Evolutionary conservation across 768 basidiomycete species (phyloP).

Genomic region (Filobasidium wieringae): DNA sequence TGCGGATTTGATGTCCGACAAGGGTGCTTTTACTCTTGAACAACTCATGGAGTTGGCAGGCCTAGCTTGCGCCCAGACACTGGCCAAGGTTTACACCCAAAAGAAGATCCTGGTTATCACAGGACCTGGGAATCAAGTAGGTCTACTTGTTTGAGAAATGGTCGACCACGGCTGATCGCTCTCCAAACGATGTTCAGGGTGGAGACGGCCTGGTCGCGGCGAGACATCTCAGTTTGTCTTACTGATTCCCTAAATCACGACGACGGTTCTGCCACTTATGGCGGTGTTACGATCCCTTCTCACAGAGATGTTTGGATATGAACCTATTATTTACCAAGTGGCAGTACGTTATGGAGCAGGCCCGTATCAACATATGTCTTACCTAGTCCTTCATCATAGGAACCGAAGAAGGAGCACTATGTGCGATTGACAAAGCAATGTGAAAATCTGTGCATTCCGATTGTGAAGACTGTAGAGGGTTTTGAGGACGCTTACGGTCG

Average conservation of each 20-base stretch:
- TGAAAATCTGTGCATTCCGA: slow-evolving; percentile 71
- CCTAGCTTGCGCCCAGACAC: slow-evolving; percentile 76
- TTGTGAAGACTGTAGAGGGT: slow-evolving; percentile 48
- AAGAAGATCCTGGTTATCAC: slow-evolving; percentile 82
- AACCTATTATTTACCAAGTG: slow-evolving; percentile 81
- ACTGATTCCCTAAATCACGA: background rate
- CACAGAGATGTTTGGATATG: slow-evolving; percentile 81
- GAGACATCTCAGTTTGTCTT: slow-evolving; percentile 61
- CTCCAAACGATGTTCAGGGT: no score
- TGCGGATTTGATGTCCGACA: slow-evolving; percentile 77
- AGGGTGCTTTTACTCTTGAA: slow-evolving; percentile 84
- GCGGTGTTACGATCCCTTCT: background rate
- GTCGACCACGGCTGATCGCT: background rate
- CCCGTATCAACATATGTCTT: background rate
- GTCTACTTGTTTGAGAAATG: slow-evolving; percentile 1
- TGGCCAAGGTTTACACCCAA: slow-evolving; percentile 67
- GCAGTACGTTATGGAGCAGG: slow-evolving; percentile 48
- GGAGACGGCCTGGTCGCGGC: slow-evolving; percentile 96
- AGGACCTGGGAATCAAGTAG: slow-evolving; percentile 87
- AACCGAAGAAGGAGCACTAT: slow-evolving; percentile 71
- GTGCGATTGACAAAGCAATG: slow-evolving; percentile 78
- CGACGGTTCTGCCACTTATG: background rate
- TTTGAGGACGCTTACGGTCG: slow-evolving; percentile 23
- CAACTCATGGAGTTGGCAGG: slow-evolving; percentile 98
- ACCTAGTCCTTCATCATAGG: background rate